A percentile compares a stretch with the other conserved stretches of the same genome.
Conservation (phyloP, 2,329 filamentous ascomycete species). For the Boeremia exigua region DNA sequence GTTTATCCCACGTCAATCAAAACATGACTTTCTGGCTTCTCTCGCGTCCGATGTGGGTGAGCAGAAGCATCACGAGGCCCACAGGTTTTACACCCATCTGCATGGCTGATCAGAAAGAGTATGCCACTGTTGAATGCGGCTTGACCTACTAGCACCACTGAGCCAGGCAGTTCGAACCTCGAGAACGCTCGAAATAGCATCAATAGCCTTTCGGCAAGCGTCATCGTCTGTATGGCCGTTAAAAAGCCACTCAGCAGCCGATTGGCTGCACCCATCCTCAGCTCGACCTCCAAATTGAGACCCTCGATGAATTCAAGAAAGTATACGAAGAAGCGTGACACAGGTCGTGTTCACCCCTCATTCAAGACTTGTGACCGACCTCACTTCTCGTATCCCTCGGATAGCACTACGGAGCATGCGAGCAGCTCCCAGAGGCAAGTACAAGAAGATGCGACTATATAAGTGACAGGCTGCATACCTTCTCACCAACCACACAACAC, state of each 20-base stretch:
- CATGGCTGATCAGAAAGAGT: too few relatives aligned
- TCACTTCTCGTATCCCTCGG: slow-evolving; percentile 7
- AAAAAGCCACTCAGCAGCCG: slow-evolving; percentile 3
- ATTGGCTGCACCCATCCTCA: slow-evolving; percentile 1
- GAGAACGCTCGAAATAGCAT: slow-evolving; percentile 2
- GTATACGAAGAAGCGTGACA: slow-evolving; percentile 6
- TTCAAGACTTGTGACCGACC: not conserved
- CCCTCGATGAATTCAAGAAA: not conserved
- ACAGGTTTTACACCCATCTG: too few relatives aligned
- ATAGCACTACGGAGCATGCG: not conserved
- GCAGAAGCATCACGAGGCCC: not conserved
- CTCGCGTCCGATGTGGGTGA: not conserved
- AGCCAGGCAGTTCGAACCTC: not conserved
- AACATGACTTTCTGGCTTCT: not conserved
- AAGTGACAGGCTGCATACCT: not conserved
- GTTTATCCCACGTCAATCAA: not conserved
- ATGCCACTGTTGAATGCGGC: not conserved
- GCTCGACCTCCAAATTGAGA: slow-evolving; percentile 1
- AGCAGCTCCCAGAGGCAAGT: not conserved
- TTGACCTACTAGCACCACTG: not conserved
- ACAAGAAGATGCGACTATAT: not conserved
- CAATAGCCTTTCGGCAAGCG: not conserved
- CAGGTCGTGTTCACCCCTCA: not conserved
- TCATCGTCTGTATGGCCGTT: slow-evolving; percentile 4
- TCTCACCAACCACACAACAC: not conserved